Base-by-base conservation (phyloP, 768 basidiomycete genomes). In the Boletus barrowsii region DNA sequence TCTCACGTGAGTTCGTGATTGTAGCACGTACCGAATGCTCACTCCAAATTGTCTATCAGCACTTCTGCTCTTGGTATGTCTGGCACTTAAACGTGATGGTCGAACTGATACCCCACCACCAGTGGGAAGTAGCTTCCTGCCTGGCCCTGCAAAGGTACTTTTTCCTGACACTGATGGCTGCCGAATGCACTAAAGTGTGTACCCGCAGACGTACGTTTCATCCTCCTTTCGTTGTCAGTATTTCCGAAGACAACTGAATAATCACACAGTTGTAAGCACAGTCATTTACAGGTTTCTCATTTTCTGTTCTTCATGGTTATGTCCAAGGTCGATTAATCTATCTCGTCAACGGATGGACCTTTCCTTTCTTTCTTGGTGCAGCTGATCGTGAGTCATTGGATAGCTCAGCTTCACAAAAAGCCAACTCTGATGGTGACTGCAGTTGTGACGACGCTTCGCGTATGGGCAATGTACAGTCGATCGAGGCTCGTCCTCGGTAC, bases 71-170 rank as follows among this genome's bases (percentile, higher is more conserved):
- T 36, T 15, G 35, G 35, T 36, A 15, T 36, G 35, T 36, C 11
- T 36, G 15, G 15, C 26, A 29, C 26, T 29, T 29, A 9, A 29
- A 29, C 26, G 26, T 29, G 26, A 29, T 29, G 26, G 26, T 9
- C 9, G 26, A 26, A 29, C 26, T 29, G 26, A 29, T 29, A 29
- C 26, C 26, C 26, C 26, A 29, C 9, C 8, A 29, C 9, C 9
- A 36, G 35, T 42, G 13, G 40, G 45, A 36, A 53, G 24, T 37
- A 47, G 40, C 13, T 53, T 56, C 29, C 2, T 57, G 6, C 36
- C 42, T 40, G 52, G 13, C 17, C 18, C 47, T 15, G 52, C 15
- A 20, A 35, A 55, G 46, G 53, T 57, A 37, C 8, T 26, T 49
- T 35, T 26, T 9, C 26, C 26, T 8, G 26, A 29, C 26, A 9